Evolutionary conservation across 139 green algal genomes (phyloP).

Genomic region (Protoeuglena noctilucae): DNA sequence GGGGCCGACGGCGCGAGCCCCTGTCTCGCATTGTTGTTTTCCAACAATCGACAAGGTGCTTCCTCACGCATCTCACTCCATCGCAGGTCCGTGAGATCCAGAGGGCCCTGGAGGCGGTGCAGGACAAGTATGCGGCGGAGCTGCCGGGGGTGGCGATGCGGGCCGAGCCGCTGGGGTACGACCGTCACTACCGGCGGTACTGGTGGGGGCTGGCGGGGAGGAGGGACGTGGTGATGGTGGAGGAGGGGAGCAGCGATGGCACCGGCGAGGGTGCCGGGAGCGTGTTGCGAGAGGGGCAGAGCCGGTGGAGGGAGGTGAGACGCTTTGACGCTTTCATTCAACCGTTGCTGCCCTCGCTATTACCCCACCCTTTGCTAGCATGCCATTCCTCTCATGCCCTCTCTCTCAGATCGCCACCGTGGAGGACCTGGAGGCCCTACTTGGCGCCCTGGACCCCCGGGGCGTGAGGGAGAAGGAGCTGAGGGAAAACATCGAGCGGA

Average conservation of each 20-base stretch:
- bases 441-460: conserved; percentile 25
- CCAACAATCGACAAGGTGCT: neutral
- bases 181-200: conserved; percentile 25
- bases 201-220: conserved; percentile 28
- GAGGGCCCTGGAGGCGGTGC: conserved; percentile 19
- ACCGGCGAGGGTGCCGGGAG: conserved; percentile 5
- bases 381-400: too few relatives aligned
- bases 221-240: conserved; percentile 15
- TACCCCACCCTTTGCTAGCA: too few relatives aligned
- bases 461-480: too few relatives aligned
- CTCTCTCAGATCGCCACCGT: conserved; percentile 5
- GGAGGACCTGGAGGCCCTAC: conserved; percentile 21
- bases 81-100: neutral
- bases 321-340: too few relatives aligned
- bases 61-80: neutral
- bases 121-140: conserved; percentile 18
- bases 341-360: too few relatives aligned
- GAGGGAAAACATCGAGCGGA: too few relatives aligned
- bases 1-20: too few relatives aligned
- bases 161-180: conserved; percentile 18
- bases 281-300: conserved; percentile 11
- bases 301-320: too few relatives aligned
- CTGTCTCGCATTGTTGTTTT: conserved; percentile 10
- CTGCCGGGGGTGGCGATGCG: conserved; percentile 19
- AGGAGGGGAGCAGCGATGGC: conserved; percentile 13